These are phyloP conservation scores for Lactifluus pinguis DNA, from an alignment of 768 basidiomycete genomes.

Conservation along the genomic window DNA sequence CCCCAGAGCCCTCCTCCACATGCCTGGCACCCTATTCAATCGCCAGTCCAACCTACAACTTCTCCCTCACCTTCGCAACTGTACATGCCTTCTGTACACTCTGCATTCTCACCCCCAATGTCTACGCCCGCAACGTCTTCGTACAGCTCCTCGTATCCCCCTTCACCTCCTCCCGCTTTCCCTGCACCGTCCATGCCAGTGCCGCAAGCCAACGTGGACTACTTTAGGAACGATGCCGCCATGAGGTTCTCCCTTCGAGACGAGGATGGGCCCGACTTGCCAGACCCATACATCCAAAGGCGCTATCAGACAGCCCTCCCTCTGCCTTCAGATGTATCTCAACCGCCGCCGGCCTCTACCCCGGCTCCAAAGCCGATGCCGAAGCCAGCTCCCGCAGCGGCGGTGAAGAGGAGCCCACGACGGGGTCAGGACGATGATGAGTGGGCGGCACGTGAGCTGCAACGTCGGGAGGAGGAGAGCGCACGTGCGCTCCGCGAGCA, in stretches of 20 bases:
- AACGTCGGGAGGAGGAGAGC: constrained; percentile 13
- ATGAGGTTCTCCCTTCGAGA: constrained; percentile 12
- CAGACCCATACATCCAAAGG: constrained; percentile 35
- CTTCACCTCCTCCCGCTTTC: neutral
- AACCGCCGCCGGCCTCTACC: neutral
- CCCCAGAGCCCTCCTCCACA: neutral
- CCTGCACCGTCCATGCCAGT: neutral
- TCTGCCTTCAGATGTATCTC: constrained; percentile 29
- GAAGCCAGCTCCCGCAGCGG: neutral
- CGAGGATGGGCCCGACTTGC: constrained; percentile 30
- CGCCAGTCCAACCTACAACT: neutral
- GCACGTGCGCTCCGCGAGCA: constrained; percentile 12
- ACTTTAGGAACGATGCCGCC: constrained; percentile 22
- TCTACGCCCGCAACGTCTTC: constrained; percentile 1
- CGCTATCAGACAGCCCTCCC: constrained; percentile 50
- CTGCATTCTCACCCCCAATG: neutral
- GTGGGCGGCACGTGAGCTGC: constrained; percentile 9
- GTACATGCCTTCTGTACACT: neutral
- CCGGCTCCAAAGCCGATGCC: neutral
- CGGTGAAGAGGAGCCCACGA: neutral
- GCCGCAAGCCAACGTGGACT: neutral
- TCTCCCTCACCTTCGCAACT: neutral
- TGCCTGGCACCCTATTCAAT: neutral
- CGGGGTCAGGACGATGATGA: neutral
- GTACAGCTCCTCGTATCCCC: neutral